Base-by-base conservation (phyloP, 1,284 basidiomycete species). In the Vanrija humicola region DNA sequence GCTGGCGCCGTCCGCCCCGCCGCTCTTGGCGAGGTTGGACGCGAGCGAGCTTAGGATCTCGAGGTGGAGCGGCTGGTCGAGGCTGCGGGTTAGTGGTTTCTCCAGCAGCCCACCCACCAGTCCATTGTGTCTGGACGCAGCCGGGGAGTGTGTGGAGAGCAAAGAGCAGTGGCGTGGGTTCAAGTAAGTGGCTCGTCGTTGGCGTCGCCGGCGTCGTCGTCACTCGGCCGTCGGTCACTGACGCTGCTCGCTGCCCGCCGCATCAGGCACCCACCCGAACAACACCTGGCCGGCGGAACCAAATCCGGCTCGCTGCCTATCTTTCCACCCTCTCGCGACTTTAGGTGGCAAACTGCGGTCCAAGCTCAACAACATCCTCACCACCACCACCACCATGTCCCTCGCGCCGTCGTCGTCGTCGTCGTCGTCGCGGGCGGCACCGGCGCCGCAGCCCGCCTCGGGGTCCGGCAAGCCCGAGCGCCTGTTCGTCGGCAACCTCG, bases 401-500 rank as follows among this genome's bases (percentile, higher is more conserved):
- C 8, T 8, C 14, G 9, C 34, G 10, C 12, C 34, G 34, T 14
- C 34, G 34, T 34, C 34, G 45, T 19, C 38, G 14, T 28, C 43
- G 3, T 25, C 28, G 10, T 44, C 55, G 16, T 55, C 65, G n/a
- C 12, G 59, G 18, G 26, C 50, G 6, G 16, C 47, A 16, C 42
- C 63, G 10, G 50, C 64, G 18, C 55, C 63, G 9, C 58, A 60
- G 38, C 51, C 58, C 23, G 45, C 34, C 9, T 34, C 34, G 34
- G 34, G 34, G 12, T 34, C 49, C n/a, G 68, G 64, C 50, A 73
- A 73, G 48, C 70, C 73, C 12, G 73, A 74, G 47, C 61, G 94
- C 19, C 81, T 98, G 0, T 98, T 93, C 68, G 82, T 98, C 46
- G 94, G 94, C 42, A 97, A 97, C 71, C 80, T 98, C 28, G 85